Evolutionary conservation across 2,329 filamentous ascomycete genomes (phyloP).

Genomic region (Annulohypoxylon truncatum): DNA sequence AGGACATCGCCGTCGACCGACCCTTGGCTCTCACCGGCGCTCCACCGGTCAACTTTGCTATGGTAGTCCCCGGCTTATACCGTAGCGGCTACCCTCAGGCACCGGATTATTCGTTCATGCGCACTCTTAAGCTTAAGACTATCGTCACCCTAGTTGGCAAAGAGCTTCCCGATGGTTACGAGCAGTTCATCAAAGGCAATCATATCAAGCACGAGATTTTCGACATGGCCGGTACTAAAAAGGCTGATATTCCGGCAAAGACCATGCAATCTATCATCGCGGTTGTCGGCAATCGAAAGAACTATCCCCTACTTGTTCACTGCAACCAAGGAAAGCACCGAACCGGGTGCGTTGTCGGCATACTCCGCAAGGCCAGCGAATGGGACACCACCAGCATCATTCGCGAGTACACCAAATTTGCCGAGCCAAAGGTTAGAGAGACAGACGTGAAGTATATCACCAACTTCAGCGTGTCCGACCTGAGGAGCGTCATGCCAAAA

Average conservation of each 20-base stretch:
- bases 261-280: conserved; percentile 78
- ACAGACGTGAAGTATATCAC: conserved; percentile 70
- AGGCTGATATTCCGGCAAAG: conserved; percentile 72
- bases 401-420: conserved; percentile 78
- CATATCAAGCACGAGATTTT: conserved; percentile 80
- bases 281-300: conserved; percentile 75
- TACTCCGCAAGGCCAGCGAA: conserved; percentile 78
- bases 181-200: conserved; percentile 72
- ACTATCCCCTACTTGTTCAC: conserved; percentile 86
- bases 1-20: conserved; percentile 33
- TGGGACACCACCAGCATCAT: conserved; percentile 73
- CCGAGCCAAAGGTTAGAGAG: conserved; percentile 69
- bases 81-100: conserved; percentile 82
- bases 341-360: conserved; percentile 88
- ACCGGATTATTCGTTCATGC: conserved; percentile 77
- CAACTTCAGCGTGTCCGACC: conserved; percentile 57
- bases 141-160: conserved; percentile 78
- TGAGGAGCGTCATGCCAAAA: conserved; percentile 37
- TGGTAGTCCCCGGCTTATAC: conserved; percentile 79
- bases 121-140: conserved; percentile 77
- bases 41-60: conserved; percentile 77
- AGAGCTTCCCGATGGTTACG: conserved; percentile 65
- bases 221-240: conserved; percentile 89
- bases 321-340: conserved; percentile 96
- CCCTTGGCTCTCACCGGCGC: conserved; percentile 17